Conservation (phyloP, 768 basidiomycete species). For the Lyophyllum shimeji region DNA sequence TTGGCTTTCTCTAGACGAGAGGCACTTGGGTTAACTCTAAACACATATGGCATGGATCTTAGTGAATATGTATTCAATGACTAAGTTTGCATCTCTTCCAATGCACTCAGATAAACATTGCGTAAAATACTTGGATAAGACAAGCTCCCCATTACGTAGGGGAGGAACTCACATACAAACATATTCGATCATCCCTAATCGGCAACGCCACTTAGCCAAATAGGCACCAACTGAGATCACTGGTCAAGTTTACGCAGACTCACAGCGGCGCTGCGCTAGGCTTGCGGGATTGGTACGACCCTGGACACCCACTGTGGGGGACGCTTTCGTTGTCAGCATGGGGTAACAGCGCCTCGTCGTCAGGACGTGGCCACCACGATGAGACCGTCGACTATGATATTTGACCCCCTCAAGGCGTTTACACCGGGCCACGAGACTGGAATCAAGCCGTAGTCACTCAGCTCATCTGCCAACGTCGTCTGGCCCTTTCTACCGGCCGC, state of each 20-base stretch:
- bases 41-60: too few relatives aligned
- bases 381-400: conserved; percentile 79
- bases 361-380: conserved; percentile 72
- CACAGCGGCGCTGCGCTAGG: conserved; percentile 10
- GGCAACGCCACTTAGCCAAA: conserved; percentile 38
- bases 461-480: conserved; percentile 82
- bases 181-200: neutral
- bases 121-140: too few relatives aligned
- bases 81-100: too few relatives aligned
- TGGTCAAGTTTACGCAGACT: conserved; percentile 3
- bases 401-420: conserved; percentile 84
- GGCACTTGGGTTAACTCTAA: too few relatives aligned
- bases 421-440: conserved; percentile 85
- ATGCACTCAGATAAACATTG: too few relatives aligned
- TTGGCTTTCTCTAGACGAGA: too few relatives aligned
- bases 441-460: conserved; percentile 84
- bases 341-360: conserved; percentile 83
- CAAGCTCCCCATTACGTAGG: too few relatives aligned
- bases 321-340: conserved; percentile 37
- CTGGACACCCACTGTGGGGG: conserved; percentile 2
- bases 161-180: too few relatives aligned
- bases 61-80: too few relatives aligned
- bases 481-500: conserved; percentile 97
- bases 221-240: conserved; percentile 36
- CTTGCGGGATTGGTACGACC: conserved; percentile 8